These are phyloP conservation scores for Crucibulum laeve DNA, from an alignment of 768 basidiomycete species.

Conservation along the genomic window DNA sequence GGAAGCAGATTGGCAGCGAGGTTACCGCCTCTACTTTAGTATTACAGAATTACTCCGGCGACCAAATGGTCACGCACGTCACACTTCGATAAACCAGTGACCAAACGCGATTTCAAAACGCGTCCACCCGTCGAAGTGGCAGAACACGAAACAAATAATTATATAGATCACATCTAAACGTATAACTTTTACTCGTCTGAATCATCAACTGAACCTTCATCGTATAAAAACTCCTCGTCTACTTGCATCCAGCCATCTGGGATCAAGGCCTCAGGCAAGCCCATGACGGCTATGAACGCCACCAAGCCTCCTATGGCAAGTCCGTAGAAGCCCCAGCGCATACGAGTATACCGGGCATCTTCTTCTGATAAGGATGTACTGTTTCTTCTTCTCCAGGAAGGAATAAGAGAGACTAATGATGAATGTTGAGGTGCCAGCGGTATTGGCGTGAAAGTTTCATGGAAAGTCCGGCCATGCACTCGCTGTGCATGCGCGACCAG, in stretches of 20 bases:
- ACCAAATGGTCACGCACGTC: too few relatives aligned
- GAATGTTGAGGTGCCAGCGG: conserved; percentile 10
- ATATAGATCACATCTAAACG: too few relatives aligned
- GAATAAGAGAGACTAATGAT: conserved; percentile 35
- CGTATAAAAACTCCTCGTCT: too few relatives aligned
- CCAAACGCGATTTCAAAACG: too few relatives aligned
- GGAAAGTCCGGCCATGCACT: conserved; percentile 29
- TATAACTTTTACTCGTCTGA: too few relatives aligned
- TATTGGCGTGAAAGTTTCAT: conserved; percentile 12
- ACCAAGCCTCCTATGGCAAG: conserved; percentile 37
- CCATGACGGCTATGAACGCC: conserved; percentile 29
- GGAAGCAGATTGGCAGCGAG: neutral
- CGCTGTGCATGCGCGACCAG: conserved; percentile 57
- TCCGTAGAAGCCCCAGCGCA: conserved; percentile 52
- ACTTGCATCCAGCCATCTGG: too few relatives aligned
- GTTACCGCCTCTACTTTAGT: neutral
- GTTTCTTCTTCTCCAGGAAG: conserved; percentile 20
- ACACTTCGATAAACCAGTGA: too few relatives aligned
- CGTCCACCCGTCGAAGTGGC: too few relatives aligned
- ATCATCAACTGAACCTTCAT: too few relatives aligned
- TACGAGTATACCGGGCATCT: conserved; percentile 41
- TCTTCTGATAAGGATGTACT: conserved; percentile 25
- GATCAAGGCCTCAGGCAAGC: too few relatives aligned
- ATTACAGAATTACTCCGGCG: too few relatives aligned
- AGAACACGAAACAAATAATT: too few relatives aligned